These are phyloP conservation scores for Aspergillus nomiae DNA, from an alignment of 2,329 filamentous ascomycete genomes.

Conservation along the genomic window DNA sequence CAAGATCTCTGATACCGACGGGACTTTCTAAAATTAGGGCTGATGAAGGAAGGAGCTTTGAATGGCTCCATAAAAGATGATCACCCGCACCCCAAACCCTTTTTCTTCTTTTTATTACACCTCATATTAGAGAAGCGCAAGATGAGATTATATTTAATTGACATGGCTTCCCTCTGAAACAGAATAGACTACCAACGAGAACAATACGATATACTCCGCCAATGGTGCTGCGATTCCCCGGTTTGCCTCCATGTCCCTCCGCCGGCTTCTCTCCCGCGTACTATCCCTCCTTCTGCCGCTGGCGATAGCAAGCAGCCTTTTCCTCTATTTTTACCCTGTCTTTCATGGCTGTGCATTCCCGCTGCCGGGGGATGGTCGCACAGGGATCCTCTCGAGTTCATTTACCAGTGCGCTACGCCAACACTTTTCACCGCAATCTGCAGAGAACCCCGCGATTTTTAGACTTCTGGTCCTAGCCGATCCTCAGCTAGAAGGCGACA, in stretches of 20 bases:
- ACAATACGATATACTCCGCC: not conserved
- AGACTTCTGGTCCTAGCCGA: constrained; percentile 86
- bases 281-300: constrained; percentile 62
- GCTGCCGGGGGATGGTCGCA: constrained; percentile 32
- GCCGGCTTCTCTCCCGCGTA: constrained; percentile 47
- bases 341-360: constrained; percentile 83
- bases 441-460: constrained; percentile 65
- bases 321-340: constrained; percentile 85
- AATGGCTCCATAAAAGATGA: not conserved
- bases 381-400: constrained; percentile 17
- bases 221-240: constrained; percentile 5
- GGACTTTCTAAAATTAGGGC: not conserved
- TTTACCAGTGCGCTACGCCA: constrained; percentile 40
- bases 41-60: not conserved
- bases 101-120: not conserved
- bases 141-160: not conserved
- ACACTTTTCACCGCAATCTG: constrained; percentile 30
- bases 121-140: not conserved
- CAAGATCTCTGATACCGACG: not conserved
- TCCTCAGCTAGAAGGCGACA: constrained; percentile 91
- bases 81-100: not conserved
- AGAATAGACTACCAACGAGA: not conserved
- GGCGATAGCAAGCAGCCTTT: constrained; percentile 69
- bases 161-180: not conserved
- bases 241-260: constrained; percentile 53